phyloP scores from a whole-genome alignment of 1,139 yeast species.

The Arxiozyma slooffiae region DNA sequence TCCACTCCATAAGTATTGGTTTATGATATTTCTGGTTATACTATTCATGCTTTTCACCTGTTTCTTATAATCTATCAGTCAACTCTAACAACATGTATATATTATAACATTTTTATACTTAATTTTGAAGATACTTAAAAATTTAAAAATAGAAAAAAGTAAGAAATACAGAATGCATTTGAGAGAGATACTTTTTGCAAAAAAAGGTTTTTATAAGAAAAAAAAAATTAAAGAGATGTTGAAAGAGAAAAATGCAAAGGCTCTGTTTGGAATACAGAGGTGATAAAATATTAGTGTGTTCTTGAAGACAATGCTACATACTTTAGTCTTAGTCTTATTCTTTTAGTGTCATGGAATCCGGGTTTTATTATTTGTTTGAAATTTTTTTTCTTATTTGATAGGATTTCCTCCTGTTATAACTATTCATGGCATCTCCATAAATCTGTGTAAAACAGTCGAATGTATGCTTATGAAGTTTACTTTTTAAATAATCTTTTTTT shows the following conservation, averaged over 20 bases:
- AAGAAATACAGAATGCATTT: not conserved
- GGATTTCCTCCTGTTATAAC: slow-evolving; percentile 10
- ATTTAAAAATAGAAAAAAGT: too few relatives aligned
- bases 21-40: not conserved
- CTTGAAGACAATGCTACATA: not conserved
- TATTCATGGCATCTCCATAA: slow-evolving; percentile 15
- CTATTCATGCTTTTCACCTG: not conserved
- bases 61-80: too few relatives aligned
- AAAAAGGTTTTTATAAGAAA: too few relatives aligned
- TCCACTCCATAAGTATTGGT: not conserved
- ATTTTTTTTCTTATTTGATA: not conserved
- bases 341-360: slow-evolving; percentile 1
- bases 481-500: slow-evolving; percentile 43
- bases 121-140: not conserved
- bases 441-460: not conserved
- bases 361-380: not conserved
- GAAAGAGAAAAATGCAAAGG: not conserved
- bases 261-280: too few relatives aligned
- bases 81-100: not conserved
- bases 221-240: not conserved
- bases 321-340: not conserved
- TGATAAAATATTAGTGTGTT: too few relatives aligned
- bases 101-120: not conserved
- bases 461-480: not conserved
- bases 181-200: not conserved